A percentile compares a stretch with the other conserved stretches of the same genome.
These are phyloP conservation scores for Corylus heterophylla DNA, from an alignment of 306 rosid genomes.

Conservation along the genomic window DNA sequence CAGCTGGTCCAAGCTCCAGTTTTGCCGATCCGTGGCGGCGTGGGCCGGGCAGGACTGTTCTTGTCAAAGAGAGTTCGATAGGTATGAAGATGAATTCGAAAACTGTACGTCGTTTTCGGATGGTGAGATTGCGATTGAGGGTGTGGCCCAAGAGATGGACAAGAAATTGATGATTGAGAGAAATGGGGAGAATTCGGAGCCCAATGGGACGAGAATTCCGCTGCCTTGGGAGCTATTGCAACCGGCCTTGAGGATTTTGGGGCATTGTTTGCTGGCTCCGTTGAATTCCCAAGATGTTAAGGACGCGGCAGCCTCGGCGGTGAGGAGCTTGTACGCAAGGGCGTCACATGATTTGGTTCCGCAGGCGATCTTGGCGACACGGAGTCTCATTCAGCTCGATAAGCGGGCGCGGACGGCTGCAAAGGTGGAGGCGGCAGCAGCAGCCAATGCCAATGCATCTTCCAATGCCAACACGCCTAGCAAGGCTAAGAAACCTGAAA, in stretches of 20 bases:
- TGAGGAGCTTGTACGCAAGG: slow-evolving; percentile 71
- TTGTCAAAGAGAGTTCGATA: slow-evolving; percentile 56
- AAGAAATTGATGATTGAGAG: slow-evolving; percentile 49
- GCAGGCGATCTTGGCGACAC: slow-evolving; percentile 80
- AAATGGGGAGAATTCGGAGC: slow-evolving; percentile 12
- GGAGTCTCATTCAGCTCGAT: slow-evolving; percentile 91
- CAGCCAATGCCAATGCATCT: slow-evolving; percentile 38
- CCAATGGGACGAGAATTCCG: slow-evolving; percentile 69
- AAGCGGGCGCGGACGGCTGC: slow-evolving; percentile 55
- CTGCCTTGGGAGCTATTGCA: slow-evolving; percentile 96
- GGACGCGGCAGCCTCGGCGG: slow-evolving; percentile 66
- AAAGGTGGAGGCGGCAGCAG: slow-evolving; percentile 26
- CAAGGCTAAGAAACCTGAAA: slow-evolving; percentile 84
- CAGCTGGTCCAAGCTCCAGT: slow-evolving; percentile 83
- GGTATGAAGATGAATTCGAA: slow-evolving; percentile 13
- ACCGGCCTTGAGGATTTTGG: slow-evolving; percentile 76
- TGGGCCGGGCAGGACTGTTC: slow-evolving; percentile 92
- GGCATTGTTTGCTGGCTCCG: slow-evolving; percentile 87
- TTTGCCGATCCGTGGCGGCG: slow-evolving; percentile 59
- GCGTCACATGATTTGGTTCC: slow-evolving; percentile 91
- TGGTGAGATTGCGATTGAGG: slow-evolving; percentile 39
- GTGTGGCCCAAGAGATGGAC: slow-evolving; percentile 42
- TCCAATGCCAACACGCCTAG: slow-evolving; percentile 81
- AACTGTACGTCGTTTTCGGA: slow-evolving; percentile 38
- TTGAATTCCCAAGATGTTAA: slow-evolving; percentile 77